Conservation (phyloP, 169 alveolate genomes). For the Cryptosporidium baileyi region DNA sequence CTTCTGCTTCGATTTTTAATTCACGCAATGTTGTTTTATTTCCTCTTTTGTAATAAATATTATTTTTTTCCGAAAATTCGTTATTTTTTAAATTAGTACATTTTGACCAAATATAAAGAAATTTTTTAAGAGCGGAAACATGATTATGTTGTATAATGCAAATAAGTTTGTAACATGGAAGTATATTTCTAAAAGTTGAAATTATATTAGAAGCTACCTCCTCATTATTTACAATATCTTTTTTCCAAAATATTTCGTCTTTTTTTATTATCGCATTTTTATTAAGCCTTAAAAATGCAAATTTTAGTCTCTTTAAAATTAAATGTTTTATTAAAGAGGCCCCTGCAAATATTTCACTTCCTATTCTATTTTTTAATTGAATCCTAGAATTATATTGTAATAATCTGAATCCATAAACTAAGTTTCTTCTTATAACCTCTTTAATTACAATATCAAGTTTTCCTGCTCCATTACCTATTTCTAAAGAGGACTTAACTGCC, state of each 20-base stretch:
- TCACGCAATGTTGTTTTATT: constrained; percentile 29
- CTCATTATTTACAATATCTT: constrained; percentile 2
- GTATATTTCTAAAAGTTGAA: constrained; percentile 18
- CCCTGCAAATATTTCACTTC: constrained; percentile 47
- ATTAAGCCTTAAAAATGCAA: background rate
- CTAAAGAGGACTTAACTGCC: constrained; percentile 59
- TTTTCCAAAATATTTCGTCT: constrained; percentile 20
- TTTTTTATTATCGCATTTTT: background rate
- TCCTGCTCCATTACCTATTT: constrained; percentile 66
- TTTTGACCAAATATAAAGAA: constrained; percentile 54
- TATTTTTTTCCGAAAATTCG: background rate
- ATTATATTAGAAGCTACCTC: constrained; percentile 24
- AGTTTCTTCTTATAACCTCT: background rate
- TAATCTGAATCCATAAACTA: constrained; percentile 1
- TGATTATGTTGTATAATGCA: constrained; percentile 43
- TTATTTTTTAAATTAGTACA: constrained; percentile 31
- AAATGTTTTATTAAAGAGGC: constrained; percentile 24
- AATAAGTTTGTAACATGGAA: constrained; percentile 33
- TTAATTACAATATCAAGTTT: constrained; percentile 17
- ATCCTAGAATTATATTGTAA: constrained; percentile 27
- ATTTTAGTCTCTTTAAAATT: constrained; percentile 3
- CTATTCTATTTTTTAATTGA: constrained; percentile 5
- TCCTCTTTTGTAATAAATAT: background rate
- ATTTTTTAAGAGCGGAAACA: constrained; percentile 54
- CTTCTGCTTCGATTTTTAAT: constrained; percentile 17